Evolutionary conservation across 2,329 filamentous ascomycete species (phyloP).

Genomic region (Cercospora canescens): DNA sequence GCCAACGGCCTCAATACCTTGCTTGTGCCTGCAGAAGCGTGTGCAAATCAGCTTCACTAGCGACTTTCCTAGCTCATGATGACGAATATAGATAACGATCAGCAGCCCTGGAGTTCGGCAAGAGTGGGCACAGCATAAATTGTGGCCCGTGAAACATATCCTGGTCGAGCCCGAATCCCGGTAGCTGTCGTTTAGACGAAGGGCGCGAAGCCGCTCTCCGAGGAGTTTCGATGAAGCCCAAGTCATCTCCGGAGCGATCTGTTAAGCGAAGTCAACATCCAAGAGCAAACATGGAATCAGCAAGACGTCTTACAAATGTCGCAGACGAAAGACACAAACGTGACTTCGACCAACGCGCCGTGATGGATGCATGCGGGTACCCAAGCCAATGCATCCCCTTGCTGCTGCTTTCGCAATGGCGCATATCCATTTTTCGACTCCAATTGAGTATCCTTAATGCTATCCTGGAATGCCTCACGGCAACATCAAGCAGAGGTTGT

Average conservation of each 20-base stretch:
- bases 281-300: not conserved
- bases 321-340: not conserved
- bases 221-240: not conserved
- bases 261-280: not conserved
- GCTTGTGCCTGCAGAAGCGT: not conserved
- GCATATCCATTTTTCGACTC: no score
- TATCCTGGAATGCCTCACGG: no score
- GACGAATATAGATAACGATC: not conserved
- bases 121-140: not conserved
- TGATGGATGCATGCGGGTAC: not conserved
- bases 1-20: not conserved
- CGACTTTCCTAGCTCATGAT: not conserved
- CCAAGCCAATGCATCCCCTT: no score
- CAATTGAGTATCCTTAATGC: no score
- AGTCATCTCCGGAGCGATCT: not conserved
- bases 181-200: not conserved
- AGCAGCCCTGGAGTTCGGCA: not conserved
- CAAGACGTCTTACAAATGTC: not conserved
- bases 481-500: not conserved
- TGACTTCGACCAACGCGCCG: not conserved
- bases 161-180: not conserved
- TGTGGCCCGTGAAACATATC: not conserved
- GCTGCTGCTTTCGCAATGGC: no score
- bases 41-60: not conserved
- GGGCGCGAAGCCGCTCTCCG: not conserved